Base-by-base conservation (phyloP, 2,329 filamentous ascomycete species). In the Pestalotiopsis sp. region DNA sequence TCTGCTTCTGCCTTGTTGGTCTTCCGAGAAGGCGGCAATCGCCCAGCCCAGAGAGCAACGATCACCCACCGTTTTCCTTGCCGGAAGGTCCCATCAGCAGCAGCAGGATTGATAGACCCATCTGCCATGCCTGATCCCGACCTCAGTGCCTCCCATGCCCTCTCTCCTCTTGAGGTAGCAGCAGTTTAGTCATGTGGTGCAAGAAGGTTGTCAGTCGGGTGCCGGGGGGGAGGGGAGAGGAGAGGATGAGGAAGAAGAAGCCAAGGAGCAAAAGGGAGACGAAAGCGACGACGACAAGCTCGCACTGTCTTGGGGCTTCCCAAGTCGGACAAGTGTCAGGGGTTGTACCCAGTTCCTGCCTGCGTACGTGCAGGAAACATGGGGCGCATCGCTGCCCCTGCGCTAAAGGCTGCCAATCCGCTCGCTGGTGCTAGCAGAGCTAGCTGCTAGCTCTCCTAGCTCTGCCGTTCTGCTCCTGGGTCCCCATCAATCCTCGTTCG, bases 271-370 rank as follows among this genome's bases (percentile, higher is more conserved):
- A 52, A 52, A 52, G 20, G 23, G 23, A 23, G 13, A 14, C 61
- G 7, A 63, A 31, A 14, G 23, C 38, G 13, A 36, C 9, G 17
- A 38, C 61, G 20, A 3, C 31, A 25, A 31, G 25, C 31, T 66
- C n/a, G 31, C 49, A 66, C 63, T 66, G 63, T 66, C 63, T 66
- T 23, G n/a, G 45, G 45, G 39, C 23, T 56, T 66, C 63, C 63
- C 52, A 66, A 66, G 41, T 38, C n/a, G 63, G 63, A 49, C 63
- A 66, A 66, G 63, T 36, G 41, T 38, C 63, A 66, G 63, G 63
- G 63, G 63, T 66, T 49, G 27, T 23, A 66, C 41, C 49, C 52
- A 36, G 41, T 20, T 36, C 4, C 63, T 38, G 4, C 11, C 45
- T 52, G 20, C 45, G 45, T 20, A 52, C 45, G 17, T 52, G n/a